These are phyloP conservation scores for Sporothrix luriei DNA, from an alignment of 2,329 filamentous ascomycete genomes.

Conservation along the genomic window DNA sequence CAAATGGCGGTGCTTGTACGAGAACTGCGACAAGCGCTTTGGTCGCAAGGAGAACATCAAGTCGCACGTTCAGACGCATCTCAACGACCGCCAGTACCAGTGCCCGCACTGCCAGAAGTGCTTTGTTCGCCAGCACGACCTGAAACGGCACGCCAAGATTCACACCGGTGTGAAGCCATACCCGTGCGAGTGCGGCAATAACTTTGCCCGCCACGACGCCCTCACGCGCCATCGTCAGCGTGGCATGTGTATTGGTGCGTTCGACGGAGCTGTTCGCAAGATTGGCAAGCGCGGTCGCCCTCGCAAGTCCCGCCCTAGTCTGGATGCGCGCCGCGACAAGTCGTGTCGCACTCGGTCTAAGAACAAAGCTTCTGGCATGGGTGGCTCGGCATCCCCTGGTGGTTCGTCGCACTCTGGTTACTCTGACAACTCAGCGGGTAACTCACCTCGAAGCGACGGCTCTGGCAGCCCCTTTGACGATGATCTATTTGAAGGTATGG, in stretches of 20 bases:
- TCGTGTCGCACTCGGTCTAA: conserved; percentile 58
- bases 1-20: conserved; percentile 76
- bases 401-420: conserved; percentile 58
- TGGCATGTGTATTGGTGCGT: conserved; percentile 94
- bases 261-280: conserved; percentile 72
- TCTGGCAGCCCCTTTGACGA: conserved; percentile 48
- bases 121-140: conserved; percentile 94
- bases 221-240: conserved; percentile 91
- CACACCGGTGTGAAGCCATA: conserved; percentile 96
- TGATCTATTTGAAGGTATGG: conserved; percentile 46
- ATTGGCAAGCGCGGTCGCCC: conserved; percentile 65
- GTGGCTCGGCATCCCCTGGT: conserved; percentile 51
- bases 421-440: conserved; percentile 59
- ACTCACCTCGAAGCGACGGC: conserved; percentile 55
- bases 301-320: conserved; percentile 62
- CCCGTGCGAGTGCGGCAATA: conserved; percentile 90
- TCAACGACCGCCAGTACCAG: conserved; percentile 92
- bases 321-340: conserved; percentile 60
- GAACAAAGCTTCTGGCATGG: conserved; percentile 51
- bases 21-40: conserved; percentile 81
- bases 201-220: conserved; percentile 92
- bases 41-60: conserved; percentile 99
- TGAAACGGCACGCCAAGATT: conserved; percentile 96
- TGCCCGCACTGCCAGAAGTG: conserved; percentile 93
- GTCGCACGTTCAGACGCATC: conserved; percentile 95